Base-by-base conservation (phyloP, 1,284 basidiomycete species). In the Entoloma clypeatum region DNA sequence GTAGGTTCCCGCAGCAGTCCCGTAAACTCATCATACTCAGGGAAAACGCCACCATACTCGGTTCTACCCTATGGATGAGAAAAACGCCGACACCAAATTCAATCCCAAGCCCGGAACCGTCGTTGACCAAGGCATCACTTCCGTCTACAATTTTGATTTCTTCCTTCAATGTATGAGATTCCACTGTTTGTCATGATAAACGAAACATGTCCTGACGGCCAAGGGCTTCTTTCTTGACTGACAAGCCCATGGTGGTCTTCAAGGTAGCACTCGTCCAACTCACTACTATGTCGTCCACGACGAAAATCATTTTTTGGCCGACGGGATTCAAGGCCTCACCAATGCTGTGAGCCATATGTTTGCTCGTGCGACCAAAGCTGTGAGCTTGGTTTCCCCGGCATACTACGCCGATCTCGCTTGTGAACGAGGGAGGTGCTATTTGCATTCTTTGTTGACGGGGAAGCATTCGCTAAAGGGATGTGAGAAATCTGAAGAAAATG, bases 31-130 rank as follows among this genome's bases (percentile, higher is more conserved):
- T 21, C 10, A 14, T 29, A 24, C 37, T 23, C 34, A 65, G 65
- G 68, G 82, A 16, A 91, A 91, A 63, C 76, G 88, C 2, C 89
- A 91, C 51, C 85, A 91, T 57, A 87, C 87, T 7, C 79, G 87
- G 8, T 90, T 91, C 67, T 90, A 78, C 56, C 85, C 87, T 3
- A 81, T 77, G 3, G 69, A 75, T 23, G 58, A 57, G 2, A 54
- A 54, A 8, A 62, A 75, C 26, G 82, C 77, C 0, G 82, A 81
- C 41, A 36, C 51, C 1, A 74, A 84, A 39, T 81, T 81, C 0
- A 89, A 89, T 47, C 80, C 84, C 2, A 72, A 69, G 36, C 73
- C 86, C 3, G 86, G 86, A 5, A 87, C 85, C 7, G 81, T 88
- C 14, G 85, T 88, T 38, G 86, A 89, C 49, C 68, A 72, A 7